Evolutionary conservation across 2,329 filamentous ascomycete genomes (phyloP).

Genomic region (Fusarium aywerte): DNA sequence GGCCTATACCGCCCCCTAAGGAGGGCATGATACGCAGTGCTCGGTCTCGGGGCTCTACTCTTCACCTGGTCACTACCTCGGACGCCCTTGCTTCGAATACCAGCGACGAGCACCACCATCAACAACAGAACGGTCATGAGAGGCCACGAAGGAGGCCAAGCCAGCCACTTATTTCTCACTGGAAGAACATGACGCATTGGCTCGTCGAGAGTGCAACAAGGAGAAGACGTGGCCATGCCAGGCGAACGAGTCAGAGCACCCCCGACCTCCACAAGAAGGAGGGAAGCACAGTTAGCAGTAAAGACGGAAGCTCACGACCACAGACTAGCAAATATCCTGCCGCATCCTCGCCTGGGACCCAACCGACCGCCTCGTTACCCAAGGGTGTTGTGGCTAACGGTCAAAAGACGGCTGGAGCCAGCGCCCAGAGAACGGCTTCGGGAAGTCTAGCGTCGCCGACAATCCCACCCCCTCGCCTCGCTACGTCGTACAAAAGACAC

Average conservation of each 20-base stretch:
- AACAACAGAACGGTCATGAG: slow-evolving; percentile 50
- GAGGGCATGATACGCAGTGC: slow-evolving; percentile 76
- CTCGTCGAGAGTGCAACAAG: slow-evolving; percentile 69
- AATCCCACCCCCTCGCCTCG: slow-evolving; percentile 47
- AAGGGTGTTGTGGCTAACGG: slow-evolving; percentile 65
- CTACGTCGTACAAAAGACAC: slow-evolving; percentile 71
- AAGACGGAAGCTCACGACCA: slow-evolving; percentile 67
- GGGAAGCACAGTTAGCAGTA: slow-evolving; percentile 56
- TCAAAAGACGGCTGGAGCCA: slow-evolving; percentile 47
- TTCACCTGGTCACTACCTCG: slow-evolving; percentile 81
- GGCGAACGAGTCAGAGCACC: slow-evolving; percentile 66
- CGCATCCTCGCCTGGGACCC: slow-evolving; percentile 50
- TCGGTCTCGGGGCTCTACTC: slow-evolving; percentile 81
- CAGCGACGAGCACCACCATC: slow-evolving; percentile 46
- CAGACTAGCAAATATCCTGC: slow-evolving; percentile 68
- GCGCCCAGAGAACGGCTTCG: slow-evolving; percentile 40
- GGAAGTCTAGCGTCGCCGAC: slow-evolving; percentile 45
- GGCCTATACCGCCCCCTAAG: slow-evolving; percentile 84
- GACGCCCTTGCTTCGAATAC: slow-evolving; percentile 58
- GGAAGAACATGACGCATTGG: slow-evolving; percentile 74
- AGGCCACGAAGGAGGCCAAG: slow-evolving; percentile 68
- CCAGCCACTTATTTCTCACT: slow-evolving; percentile 68
- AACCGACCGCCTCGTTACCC: slow-evolving; percentile 59
- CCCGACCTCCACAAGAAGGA: slow-evolving; percentile 67
- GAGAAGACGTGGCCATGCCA: slow-evolving; percentile 60